A percentile compares a stretch with the other conserved stretches of the same genome.
Evolutionary conservation across 768 basidiomycete species (phyloP).

Genomic region (Tulasnella sp.): DNA sequence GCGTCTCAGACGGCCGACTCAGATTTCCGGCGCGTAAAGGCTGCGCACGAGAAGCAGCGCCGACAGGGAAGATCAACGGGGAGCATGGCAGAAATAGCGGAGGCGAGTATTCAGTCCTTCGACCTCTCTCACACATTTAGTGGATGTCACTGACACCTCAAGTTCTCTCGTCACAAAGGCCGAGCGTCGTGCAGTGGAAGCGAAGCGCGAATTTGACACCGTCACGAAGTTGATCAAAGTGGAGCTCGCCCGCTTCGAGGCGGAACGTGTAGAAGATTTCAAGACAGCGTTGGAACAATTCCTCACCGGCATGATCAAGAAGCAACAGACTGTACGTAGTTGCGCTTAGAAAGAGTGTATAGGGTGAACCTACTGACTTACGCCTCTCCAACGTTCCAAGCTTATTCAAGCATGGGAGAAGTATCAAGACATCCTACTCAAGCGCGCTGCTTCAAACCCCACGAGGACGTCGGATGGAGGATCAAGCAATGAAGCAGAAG

Average conservation of each 20-base stretch:
- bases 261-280: constrained; percentile 89
- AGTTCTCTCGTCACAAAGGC: constrained; percentile 39
- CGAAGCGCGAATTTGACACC: constrained; percentile 81
- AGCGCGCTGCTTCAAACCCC: constrained; percentile 27
- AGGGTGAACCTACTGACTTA: not conserved
- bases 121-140: not conserved
- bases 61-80: constrained; percentile 66
- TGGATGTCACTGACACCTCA: constrained; percentile 1
- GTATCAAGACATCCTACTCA: constrained; percentile 65
- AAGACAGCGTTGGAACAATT: constrained; percentile 73
- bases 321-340: constrained; percentile 65
- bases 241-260: constrained; percentile 85
- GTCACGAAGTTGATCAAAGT: constrained; percentile 79
- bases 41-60: constrained; percentile 71
- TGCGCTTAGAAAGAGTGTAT: not conserved
- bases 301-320: constrained; percentile 73
- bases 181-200: constrained; percentile 72
- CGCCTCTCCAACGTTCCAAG: constrained; percentile 28
- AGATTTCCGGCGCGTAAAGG: constrained; percentile 60
- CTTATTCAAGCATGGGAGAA: constrained; percentile 70
- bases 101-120: constrained; percentile 38
- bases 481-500: not conserved
- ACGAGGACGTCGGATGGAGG: not conserved
- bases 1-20: constrained; percentile 72
- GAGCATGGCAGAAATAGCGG: constrained; percentile 62